Percentiles rank a stretch among this genome's conserved stretches.
Evolutionary conservation across 441 rosid genomes (phyloP).

Genomic region (Jatropha multifida): DNA sequence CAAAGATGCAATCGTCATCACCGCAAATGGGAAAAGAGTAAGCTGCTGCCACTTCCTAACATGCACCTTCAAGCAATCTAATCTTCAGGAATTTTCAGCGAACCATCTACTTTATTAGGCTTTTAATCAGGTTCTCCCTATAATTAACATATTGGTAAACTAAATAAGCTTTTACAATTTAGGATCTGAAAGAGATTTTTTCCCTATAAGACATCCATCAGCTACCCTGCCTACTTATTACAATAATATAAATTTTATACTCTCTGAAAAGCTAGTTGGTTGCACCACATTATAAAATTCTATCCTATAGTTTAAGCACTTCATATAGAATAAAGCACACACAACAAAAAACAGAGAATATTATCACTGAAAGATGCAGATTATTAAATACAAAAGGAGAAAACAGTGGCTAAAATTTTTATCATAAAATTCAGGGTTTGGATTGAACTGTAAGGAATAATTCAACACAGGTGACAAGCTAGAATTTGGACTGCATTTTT

Average conservation of each 20-base stretch:
- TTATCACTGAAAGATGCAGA: background rate
- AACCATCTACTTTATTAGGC: background rate
- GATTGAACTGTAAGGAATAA: background rate
- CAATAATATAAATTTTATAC: background rate
- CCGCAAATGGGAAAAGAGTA: conserved; percentile 51
- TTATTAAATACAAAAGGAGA: background rate
- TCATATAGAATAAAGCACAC: background rate
- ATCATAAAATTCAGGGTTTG: background rate
- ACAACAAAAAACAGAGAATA: background rate
- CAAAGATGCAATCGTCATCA: conserved; percentile 41
- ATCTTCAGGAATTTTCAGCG: background rate
- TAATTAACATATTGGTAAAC: background rate
- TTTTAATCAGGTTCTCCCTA: background rate
- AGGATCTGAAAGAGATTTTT: background rate
- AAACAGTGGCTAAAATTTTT: background rate
- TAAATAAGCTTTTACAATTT: background rate
- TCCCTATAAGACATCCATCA: background rate
- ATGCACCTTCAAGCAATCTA: background rate
- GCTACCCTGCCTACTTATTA: background rate
- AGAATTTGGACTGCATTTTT: background rate
- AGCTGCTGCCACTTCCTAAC: conserved; percentile 18
- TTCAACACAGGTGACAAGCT: background rate
- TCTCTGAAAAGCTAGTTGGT: background rate
- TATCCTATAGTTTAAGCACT: background rate
- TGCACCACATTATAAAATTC: background rate